Conservation (phyloP, 352 stramenopile species). For the Globisporangium paddicum region DNA sequence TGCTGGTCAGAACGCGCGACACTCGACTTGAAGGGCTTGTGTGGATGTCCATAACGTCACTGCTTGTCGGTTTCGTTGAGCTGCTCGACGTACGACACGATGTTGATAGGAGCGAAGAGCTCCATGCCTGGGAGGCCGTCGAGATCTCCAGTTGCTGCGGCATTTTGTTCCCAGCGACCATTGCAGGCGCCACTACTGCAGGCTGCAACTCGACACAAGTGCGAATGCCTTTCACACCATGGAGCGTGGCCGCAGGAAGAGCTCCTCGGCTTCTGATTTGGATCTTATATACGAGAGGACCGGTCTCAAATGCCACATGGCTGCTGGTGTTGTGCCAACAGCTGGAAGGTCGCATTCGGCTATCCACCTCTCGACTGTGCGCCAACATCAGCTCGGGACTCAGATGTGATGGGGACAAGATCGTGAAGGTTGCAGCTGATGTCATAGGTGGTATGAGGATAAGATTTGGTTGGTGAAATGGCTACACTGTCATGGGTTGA, state of each 20-base stretch:
- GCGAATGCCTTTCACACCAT: background rate
- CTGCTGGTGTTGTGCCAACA: background rate
- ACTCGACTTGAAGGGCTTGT: conserved; percentile 3
- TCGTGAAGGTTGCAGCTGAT: background rate
- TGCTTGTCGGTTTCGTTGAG: conserved; percentile 2
- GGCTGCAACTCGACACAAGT: conserved; percentile 2
- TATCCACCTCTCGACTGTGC: background rate
- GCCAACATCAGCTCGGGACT: background rate
- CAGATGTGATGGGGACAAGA: background rate
- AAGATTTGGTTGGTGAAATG: background rate
- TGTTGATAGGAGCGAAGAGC: background rate
- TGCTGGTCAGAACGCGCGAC: conserved; percentile 15
- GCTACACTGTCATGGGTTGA: background rate
- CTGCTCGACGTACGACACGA: background rate
- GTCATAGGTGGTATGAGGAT: background rate
- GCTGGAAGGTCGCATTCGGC: no score
- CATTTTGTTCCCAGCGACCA: conserved; percentile 5
- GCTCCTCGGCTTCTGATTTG: background rate
- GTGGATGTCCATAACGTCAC: conserved; percentile 5
- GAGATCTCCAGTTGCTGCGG: background rate
- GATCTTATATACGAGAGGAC: background rate
- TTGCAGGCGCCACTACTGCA: background rate
- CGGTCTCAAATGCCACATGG: background rate
- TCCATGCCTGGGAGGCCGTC: background rate
- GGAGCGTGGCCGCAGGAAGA: background rate